Evolutionary conservation across 768 basidiomycete genomes (phyloP), one percentile per base, ranked within the genome.

Genomic region (Zangia roseola): DNA sequence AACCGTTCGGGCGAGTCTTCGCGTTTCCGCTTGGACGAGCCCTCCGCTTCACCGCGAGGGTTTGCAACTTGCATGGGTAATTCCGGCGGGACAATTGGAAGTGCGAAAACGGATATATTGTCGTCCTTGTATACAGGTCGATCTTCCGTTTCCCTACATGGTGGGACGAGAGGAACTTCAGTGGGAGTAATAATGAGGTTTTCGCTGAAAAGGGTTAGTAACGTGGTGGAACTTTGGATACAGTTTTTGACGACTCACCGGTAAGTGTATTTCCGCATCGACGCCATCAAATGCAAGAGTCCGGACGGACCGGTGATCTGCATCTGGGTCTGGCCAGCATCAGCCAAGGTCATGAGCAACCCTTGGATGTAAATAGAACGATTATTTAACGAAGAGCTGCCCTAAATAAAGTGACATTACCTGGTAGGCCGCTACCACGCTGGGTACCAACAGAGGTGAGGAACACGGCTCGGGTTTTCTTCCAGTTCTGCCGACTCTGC

Each of bases 261-360:
- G 54, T 71, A 81, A 0, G 81, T 75, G 57, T 83, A 89, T 28
- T 74, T 69, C 10, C 91, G 77, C 78, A 86, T 83, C 3, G 84
- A 76, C 16, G 89, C 86, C 31, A 93, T 58, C 49, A 76, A 75
- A 63, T 93, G 89, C 14, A 75, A 60, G n/a, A 87, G 64, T 26
- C 89, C 91, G 12, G 74, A 74, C 3, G 93, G 93, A 4, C 92
- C 94, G 19, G 80, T 69, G 19, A 95, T 57, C 38, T 80, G 69
- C 30, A 95, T 54, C 35, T 75, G 70, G 16, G 73, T 65, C 26
- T 83, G 75, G 0, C 79, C 77, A 1, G 78, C 77, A 69, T 95
- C 94, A 14, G 89, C 89, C 49, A 87, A 73, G 2, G 82, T 81
- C 89, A 94, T 89, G 19, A 91, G 50, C 10, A 91, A 62, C 1